Conservation (phyloP, 805 yeast species). For the Sungouiella thailandica region DNA sequence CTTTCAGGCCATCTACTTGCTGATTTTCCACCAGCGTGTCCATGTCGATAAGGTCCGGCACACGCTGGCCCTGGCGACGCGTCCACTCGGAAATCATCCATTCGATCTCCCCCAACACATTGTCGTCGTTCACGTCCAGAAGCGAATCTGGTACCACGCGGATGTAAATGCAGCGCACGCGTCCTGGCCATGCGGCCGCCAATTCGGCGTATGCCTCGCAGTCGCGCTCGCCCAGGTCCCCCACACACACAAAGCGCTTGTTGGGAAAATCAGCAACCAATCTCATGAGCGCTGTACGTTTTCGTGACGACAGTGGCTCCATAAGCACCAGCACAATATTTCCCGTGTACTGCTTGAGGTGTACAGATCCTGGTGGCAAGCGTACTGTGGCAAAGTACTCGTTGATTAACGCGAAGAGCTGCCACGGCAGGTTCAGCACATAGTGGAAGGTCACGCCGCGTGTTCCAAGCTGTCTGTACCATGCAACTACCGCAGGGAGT, state of each 20-base stretch:
- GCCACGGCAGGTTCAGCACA: conserved; percentile 96
- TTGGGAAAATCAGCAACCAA: conserved; percentile 70
- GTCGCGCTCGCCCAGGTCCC: conserved; percentile 96
- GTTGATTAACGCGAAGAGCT: conserved; percentile 57
- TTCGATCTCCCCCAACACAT: conserved; percentile 27
- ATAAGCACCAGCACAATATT: conserved; percentile 73
- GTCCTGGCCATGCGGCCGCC: conserved; percentile 56
- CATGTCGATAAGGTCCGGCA: conserved; percentile 2
- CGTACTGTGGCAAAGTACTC: conserved; percentile 51
- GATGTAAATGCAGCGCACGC: conserved; percentile 70
- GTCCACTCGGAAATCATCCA: conserved; percentile 16
- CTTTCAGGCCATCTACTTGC: no score
- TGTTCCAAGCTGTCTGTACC: conserved; percentile 53
- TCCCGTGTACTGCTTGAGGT: conserved; percentile 84
- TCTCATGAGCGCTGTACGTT: conserved; percentile 57
- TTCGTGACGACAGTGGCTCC: conserved; percentile 83
- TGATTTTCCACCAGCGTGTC: neutral
- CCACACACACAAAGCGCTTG: conserved; percentile 77
- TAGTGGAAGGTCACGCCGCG: conserved; percentile 70
- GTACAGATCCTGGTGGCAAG: conserved; percentile 79
- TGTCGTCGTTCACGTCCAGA: conserved; percentile 46
- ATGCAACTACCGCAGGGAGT: conserved; percentile 67
- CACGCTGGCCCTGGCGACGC: conserved; percentile 4
- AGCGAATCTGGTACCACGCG: conserved; percentile 70
- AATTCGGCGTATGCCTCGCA: conserved; percentile 82